Evolutionary conservation across 2,329 filamentous ascomycete species (phyloP).

Genomic region (Immersiporthe knoxdaviesiana): DNA sequence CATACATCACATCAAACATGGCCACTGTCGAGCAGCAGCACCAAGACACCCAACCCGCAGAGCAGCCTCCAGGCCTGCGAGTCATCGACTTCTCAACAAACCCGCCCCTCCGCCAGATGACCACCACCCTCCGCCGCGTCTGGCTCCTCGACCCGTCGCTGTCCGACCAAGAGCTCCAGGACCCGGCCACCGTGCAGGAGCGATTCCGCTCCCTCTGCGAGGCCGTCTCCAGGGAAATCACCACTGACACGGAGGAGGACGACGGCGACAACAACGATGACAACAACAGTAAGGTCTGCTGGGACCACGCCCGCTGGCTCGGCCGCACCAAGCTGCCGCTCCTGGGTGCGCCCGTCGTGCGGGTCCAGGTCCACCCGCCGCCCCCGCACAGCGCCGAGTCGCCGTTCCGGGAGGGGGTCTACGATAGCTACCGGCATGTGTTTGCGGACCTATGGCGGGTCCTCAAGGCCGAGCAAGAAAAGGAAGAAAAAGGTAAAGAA

Average conservation of each 20-base stretch:
- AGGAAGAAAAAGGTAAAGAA: too few relatives aligned
- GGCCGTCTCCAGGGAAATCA: slow-evolving; percentile 18
- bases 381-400: slow-evolving; percentile 25
- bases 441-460: slow-evolving; percentile 29
- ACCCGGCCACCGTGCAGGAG: slow-evolving; percentile 16
- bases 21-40: background rate
- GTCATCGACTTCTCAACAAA: slow-evolving; percentile 27
- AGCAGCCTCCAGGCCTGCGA: background rate
- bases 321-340: slow-evolving; percentile 20
- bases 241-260: slow-evolving; percentile 1
- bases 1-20: background rate
- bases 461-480: slow-evolving; percentile 9
- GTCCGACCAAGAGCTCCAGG: slow-evolving; percentile 22
- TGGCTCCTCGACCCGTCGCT: slow-evolving; percentile 29
- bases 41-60: background rate
- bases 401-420: slow-evolving; percentile 28
- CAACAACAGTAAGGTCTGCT: slow-evolving; percentile 14
- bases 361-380: slow-evolving; percentile 12
- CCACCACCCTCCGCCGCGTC: slow-evolving; percentile 28
- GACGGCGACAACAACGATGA: slow-evolving; percentile 9
- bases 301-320: slow-evolving; percentile 28
- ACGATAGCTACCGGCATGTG: slow-evolving; percentile 29
- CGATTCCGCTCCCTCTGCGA: slow-evolving; percentile 19
- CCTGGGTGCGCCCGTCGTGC: slow-evolving; percentile 18
- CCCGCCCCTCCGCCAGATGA: slow-evolving; percentile 24